phyloP scores from a whole-genome alignment of 2,329 filamentous ascomycete genomes.

The Scleromitrula shiraiana region DNA sequence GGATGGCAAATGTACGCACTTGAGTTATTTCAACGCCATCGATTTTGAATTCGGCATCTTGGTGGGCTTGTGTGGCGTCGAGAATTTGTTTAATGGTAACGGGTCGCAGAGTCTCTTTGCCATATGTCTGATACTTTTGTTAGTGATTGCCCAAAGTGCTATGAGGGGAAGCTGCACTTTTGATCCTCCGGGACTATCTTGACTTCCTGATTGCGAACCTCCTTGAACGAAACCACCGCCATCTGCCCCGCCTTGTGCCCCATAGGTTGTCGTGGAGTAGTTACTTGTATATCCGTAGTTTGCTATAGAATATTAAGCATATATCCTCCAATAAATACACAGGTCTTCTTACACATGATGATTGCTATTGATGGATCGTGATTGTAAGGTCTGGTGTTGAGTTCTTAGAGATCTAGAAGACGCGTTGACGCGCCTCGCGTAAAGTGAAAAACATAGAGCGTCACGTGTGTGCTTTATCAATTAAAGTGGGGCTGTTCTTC shows the following conservation, averaged over 20 bases:
- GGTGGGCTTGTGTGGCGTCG: constrained; percentile 69
- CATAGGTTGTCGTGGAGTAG: constrained; percentile 27
- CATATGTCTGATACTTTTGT: constrained; percentile 36
- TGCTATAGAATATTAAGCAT: constrained; percentile 18
- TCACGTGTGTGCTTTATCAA: no score
- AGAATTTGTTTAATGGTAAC: constrained; percentile 93
- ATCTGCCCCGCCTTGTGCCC: constrained; percentile 49
- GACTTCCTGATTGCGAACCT: constrained; percentile 50
- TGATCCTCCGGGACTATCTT: constrained; percentile 36
- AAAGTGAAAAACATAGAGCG: no score
- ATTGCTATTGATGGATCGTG: no score
- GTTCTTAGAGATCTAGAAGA: no score
- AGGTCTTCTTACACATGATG: neutral
- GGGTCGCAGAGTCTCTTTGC: constrained; percentile 81
- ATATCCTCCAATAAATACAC: neutral
- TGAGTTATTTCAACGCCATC: constrained; percentile 65
- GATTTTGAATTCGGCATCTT: constrained; percentile 71
- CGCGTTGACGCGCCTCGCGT: no score
- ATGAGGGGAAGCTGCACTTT: constrained; percentile 33
- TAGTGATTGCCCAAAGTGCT: no score
- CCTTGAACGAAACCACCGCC: constrained; percentile 50
- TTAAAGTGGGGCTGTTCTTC: no score
- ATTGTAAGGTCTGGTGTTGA: no score
- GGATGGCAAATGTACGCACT: constrained; percentile 27
- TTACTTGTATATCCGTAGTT: constrained; percentile 28